A percentile compares a stretch with the other conserved stretches of the same genome.
Evolutionary conservation across 306 rosid genomes (phyloP).

Genomic region (Urtica urens): DNA sequence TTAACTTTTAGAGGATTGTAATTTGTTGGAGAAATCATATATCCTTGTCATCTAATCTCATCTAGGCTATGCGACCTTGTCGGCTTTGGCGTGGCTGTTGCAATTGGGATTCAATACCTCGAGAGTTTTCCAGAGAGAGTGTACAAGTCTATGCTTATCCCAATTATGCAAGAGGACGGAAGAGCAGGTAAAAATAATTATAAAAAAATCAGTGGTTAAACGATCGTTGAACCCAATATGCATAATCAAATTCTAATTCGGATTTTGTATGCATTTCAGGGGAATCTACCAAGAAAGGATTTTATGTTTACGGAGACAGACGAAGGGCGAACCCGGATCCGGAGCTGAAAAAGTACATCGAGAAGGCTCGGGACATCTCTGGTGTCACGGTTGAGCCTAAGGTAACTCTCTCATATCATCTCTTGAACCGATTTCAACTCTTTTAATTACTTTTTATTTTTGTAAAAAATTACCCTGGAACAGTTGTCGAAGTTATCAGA

Average conservation of each 20-base stretch:
- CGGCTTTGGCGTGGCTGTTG: constrained; percentile 84
- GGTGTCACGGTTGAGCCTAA: constrained; percentile 58
- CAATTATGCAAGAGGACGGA: constrained; percentile 79
- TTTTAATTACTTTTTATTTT: too few species aligned
- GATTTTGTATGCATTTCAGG: too few species aligned
- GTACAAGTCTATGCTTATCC: constrained; percentile 73
- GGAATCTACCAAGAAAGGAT: constrained; percentile 67
- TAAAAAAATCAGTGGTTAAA: not conserved
- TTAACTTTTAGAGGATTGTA: not conserved
- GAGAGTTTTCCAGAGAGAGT: constrained; percentile 63
- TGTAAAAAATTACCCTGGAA: too few species aligned
- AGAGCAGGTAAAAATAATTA: constrained; percentile 46
- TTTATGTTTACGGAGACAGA: constrained; percentile 60
- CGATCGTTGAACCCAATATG: too few species aligned
- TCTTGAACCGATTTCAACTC: too few species aligned
- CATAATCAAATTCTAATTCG: too few species aligned
- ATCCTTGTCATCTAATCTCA: not conserved
- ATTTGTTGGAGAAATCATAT: constrained; percentile 4
- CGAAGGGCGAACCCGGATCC: constrained; percentile 82
- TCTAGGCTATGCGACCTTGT: constrained; percentile 83
- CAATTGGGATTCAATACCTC: constrained; percentile 52
- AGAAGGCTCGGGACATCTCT: constrained; percentile 68
- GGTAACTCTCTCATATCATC: constrained; percentile 51
- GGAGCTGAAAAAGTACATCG: constrained; percentile 65
- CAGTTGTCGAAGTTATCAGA: constrained; percentile 67